These are phyloP conservation scores for Hanseniaspora nectarophila DNA, from an alignment of 805 yeast species.

Conservation along the genomic window DNA sequence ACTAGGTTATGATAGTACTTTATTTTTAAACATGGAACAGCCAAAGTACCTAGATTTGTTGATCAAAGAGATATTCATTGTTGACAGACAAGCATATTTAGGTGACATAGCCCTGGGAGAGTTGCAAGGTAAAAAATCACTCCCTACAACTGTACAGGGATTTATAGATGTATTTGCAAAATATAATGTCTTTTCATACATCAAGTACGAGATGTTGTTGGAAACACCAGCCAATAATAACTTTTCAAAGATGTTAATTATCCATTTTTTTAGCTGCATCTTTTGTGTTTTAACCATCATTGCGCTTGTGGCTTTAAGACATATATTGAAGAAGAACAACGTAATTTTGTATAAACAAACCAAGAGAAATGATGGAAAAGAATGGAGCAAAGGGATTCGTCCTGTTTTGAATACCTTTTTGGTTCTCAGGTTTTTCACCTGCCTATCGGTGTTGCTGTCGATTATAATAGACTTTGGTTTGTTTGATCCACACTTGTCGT, in stretches of 20 bases:
- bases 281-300: constrained; percentile 34
- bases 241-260: constrained; percentile 49
- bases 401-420: background rate
- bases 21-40: background rate
- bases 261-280: constrained; percentile 54
- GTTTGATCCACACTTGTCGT: constrained; percentile 61
- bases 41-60: background rate
- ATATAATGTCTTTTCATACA: constrained; percentile 12
- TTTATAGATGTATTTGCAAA: background rate
- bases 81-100: background rate
- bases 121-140: no score
- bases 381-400: background rate
- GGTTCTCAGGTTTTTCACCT: constrained; percentile 20
- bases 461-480: constrained; percentile 72
- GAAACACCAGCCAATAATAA: constrained; percentile 51
- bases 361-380: background rate
- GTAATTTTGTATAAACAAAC: background rate
- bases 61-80: background rate
- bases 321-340: no score
- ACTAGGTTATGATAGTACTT: background rate
- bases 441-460: constrained; percentile 48
- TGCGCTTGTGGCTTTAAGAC: background rate
- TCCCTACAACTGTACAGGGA: background rate
- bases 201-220: constrained; percentile 33
- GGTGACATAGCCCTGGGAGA: background rate